These are phyloP conservation scores for Ascochyta viciae-villosae DNA, from an alignment of 2,329 filamentous ascomycete genomes.

Conservation along the genomic window DNA sequence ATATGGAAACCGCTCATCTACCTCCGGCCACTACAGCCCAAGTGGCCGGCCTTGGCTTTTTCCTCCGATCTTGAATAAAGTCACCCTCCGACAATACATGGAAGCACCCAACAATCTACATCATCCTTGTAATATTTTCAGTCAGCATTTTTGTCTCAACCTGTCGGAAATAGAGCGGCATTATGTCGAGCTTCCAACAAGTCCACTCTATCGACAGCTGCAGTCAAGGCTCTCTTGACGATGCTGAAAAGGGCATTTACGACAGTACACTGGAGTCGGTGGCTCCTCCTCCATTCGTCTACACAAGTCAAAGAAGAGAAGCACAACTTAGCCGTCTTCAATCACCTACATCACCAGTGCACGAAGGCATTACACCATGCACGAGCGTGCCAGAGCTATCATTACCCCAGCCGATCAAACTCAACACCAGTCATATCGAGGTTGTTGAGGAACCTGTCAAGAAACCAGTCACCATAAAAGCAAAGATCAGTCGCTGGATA, in stretches of 20 bases:
- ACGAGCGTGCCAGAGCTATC: slow-evolving; percentile 43
- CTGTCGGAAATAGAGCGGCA: slow-evolving; percentile 16
- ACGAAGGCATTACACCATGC: slow-evolving; percentile 44
- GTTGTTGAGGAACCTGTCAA: slow-evolving; percentile 24
- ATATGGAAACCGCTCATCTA: slow-evolving; percentile 24
- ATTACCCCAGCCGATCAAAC: slow-evolving; percentile 28
- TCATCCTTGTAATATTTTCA: slow-evolving; percentile 30
- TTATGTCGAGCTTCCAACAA: slow-evolving; percentile 32
- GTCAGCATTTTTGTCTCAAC: slow-evolving; percentile 29
- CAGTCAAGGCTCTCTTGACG: slow-evolving; percentile 37
- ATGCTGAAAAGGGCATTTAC: slow-evolving; percentile 45
- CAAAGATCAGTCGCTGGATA: slow-evolving; percentile 40
- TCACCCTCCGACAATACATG: slow-evolving; percentile 28
- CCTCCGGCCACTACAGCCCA: slow-evolving; percentile 21
- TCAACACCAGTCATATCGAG: slow-evolving; percentile 27
- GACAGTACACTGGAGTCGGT: slow-evolving; percentile 32
- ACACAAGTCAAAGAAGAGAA: slow-evolving; percentile 26
- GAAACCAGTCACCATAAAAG: slow-evolving; percentile 28
- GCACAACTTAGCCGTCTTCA: slow-evolving; percentile 20
- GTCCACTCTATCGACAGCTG: slow-evolving; percentile 20
- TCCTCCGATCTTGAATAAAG: slow-evolving; percentile 33
- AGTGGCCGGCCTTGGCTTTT: slow-evolving; percentile 33
- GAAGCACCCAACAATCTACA: slow-evolving; percentile 26
- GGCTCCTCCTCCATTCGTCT: slow-evolving; percentile 38
- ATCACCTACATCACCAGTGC: slow-evolving; percentile 37